These are phyloP conservation scores for Heterobasidion irregulare DNA, from an alignment of 1,284 basidiomycete species.

Conservation along the genomic window DNA sequence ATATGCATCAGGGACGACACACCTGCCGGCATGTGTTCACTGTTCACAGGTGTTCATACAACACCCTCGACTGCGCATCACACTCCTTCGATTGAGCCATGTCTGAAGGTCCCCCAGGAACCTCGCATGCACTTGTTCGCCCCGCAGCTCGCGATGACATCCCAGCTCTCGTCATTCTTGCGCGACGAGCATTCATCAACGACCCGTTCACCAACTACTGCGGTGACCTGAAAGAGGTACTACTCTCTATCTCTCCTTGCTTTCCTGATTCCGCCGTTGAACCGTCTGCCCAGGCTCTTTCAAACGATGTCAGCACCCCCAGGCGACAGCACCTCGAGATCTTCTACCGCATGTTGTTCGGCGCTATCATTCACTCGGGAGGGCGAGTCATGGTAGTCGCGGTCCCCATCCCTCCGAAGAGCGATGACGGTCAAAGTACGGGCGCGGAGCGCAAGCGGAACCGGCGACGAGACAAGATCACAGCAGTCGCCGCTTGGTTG, in stretches of 20 bases:
- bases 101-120: no score
- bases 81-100: no score
- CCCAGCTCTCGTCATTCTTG: not conserved
- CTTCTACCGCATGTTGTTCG: not conserved
- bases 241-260: not conserved
- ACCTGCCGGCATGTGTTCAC: no score
- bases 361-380: not conserved
- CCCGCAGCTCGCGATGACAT: no score
- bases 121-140: no score
- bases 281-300: not conserved
- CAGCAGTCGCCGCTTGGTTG: not conserved
- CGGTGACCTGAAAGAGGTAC: not conserved
- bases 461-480: not conserved
- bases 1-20: no score
- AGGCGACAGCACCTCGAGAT: not conserved
- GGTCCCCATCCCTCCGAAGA: not conserved
- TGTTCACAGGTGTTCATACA: no score
- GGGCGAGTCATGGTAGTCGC: not conserved
- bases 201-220: not conserved
- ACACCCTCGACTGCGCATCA: no score
- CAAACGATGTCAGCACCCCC: not conserved
- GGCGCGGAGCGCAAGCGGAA: no score
- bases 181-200: constrained; percentile 1
- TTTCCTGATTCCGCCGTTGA: not conserved
- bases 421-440: not conserved